Conservation (phyloP, 352 stramenopile species). For the Globisporangium iwayamae region DNA sequence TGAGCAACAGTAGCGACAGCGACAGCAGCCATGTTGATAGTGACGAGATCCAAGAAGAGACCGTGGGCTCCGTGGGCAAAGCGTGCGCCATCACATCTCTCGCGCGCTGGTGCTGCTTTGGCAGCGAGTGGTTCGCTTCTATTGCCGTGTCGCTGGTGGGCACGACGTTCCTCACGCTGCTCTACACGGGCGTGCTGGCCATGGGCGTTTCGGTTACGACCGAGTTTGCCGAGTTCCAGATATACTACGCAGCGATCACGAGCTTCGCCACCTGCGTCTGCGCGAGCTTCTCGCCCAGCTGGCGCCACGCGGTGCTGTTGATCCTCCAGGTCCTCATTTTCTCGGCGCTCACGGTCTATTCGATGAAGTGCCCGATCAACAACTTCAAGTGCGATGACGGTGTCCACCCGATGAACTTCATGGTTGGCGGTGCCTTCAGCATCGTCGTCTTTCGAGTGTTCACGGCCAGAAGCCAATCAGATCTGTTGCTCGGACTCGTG, state of each 20-base stretch:
- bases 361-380: slow-evolving; percentile 67
- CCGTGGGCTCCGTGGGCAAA: not conserved
- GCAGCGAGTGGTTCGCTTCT: slow-evolving; percentile 3
- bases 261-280: slow-evolving; percentile 42
- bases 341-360: slow-evolving; percentile 62
- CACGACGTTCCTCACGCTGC: slow-evolving; percentile 1
- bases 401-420: slow-evolving; percentile 40
- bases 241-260: slow-evolving; percentile 61
- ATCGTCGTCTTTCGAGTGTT: slow-evolving; percentile 54
- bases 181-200: not conserved
- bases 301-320: slow-evolving; percentile 54
- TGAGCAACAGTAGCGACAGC: not conserved
- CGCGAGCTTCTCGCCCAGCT: slow-evolving; percentile 56
- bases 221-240: slow-evolving; percentile 45
- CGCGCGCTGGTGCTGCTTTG: slow-evolving; percentile 1
- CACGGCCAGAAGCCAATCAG: slow-evolving; percentile 48
- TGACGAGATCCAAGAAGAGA: slow-evolving; percentile 5
- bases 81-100: slow-evolving; percentile 6
- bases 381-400: slow-evolving; percentile 54
- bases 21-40: not conserved
- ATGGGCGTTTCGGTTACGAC: not conserved
- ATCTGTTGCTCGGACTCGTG: slow-evolving; percentile 62
- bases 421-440: slow-evolving; percentile 53
- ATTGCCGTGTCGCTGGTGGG: slow-evolving; percentile 2
- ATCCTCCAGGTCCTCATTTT: slow-evolving; percentile 66